These are phyloP conservation scores for Gossypium sturtianum DNA, from an alignment of 345 rosid genomes.

Conservation along the genomic window DNA sequence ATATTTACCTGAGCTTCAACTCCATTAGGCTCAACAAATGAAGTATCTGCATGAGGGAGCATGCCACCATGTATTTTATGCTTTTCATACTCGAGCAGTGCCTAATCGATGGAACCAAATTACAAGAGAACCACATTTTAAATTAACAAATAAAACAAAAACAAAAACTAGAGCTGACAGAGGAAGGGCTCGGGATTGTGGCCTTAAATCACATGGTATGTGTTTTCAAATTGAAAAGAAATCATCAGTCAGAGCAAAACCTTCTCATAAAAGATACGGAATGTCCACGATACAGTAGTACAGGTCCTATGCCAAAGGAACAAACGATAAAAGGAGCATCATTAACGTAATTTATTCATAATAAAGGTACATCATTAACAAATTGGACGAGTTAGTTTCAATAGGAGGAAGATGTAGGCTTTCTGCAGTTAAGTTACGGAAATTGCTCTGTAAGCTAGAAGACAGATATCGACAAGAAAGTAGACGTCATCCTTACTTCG, in stretches of 20 bases:
- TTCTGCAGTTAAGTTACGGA: background rate
- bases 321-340: background rate
- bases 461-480: background rate
- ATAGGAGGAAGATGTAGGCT: background rate
- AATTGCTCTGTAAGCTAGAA: constrained; percentile 5
- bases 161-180: background rate
- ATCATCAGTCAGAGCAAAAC: constrained; percentile 23
- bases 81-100: constrained; percentile 62
- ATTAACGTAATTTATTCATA: background rate
- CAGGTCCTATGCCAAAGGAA: constrained; percentile 44
- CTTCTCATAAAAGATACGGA: constrained; percentile 68
- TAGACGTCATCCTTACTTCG: constrained; percentile 45
- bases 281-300: constrained; percentile 74
- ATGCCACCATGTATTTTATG: constrained; percentile 47
- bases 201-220: background rate
- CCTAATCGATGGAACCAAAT: constrained; percentile 24
- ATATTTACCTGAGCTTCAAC: constrained; percentile 46
- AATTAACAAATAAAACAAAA: constrained; percentile 2
- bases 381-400: background rate
- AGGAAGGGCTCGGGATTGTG: background rate
- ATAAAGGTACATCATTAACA: background rate
- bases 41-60: constrained; percentile 35
- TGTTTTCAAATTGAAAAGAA: background rate
- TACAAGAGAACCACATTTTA: background rate
- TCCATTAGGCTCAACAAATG: constrained; percentile 33